Evolutionary conservation across 2,329 filamentous ascomycete species (phyloP), one percentile per base, ranked within the genome.

Genomic region (Incumbomyces lentus): DNA sequence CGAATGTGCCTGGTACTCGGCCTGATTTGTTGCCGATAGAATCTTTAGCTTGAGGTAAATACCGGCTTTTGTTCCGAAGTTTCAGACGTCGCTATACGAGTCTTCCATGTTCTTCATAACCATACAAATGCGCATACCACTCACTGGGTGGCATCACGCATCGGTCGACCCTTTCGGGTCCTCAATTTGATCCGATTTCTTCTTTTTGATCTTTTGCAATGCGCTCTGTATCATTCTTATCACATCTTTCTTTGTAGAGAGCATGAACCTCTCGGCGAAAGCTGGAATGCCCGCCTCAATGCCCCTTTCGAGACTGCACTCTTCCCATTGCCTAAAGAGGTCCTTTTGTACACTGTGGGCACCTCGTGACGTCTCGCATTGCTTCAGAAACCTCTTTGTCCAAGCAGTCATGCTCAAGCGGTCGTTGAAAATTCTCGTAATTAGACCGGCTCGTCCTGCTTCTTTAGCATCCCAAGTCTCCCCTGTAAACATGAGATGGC

Each of bases 271-370:
- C 11, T 31, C 33, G 1, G 52, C 60, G 51, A 62, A 64, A 10
- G 56, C 52, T 40, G 55, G 49, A 13, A 63, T 48, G 1, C 60
- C 58, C 1, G 54, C 55, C 17, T 50, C 48, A 19, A 60, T 57
- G 1, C 55, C 59, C n/a, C 49, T 22, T 6, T 57, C 49, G 19
- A 60, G 26, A 11, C 55, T 54, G 11, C 52, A 40, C 37, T 54
- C 51, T 47, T 61, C 59, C 59, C 60, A 63, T 14, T 50, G 48
- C 35, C 49, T 49, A 13, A 53, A 43, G 35, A 56, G 35, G 2
- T 36, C 42, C 41, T 56, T 56, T 39, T 56, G 54, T 1, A 41
- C 46, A 19, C 43, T 46, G 47, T 48, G 49, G 1, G 48, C 51
- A 7, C 37, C 22, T 6, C 33, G 33, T 32, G 29, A 7, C 12